phyloP scores from a whole-genome alignment of 2,329 filamentous ascomycete species.

The Exophiala sp. region DNA sequence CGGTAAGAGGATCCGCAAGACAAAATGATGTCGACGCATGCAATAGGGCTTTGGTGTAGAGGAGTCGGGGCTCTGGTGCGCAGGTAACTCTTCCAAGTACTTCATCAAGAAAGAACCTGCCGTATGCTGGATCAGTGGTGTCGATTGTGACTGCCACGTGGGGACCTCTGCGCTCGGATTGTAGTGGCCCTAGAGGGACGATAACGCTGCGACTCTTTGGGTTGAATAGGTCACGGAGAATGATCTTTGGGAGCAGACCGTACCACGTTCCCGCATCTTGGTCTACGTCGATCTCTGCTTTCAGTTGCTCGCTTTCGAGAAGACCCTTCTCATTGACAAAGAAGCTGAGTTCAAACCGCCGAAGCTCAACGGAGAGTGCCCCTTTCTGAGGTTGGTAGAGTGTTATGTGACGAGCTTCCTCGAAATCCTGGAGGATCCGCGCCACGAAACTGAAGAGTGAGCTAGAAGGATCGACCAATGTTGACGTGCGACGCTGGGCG shows the following conservation, averaged over 20 bases:
- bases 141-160: conserved; percentile 40
- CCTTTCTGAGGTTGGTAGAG: conserved; percentile 44
- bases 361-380: conserved; percentile 48
- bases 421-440: conserved; percentile 51
- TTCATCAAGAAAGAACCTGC: conserved; percentile 52
- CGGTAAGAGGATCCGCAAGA: conserved; percentile 36
- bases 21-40: conserved; percentile 60
- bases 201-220: conserved; percentile 49
- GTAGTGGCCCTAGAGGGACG: conserved; percentile 47
- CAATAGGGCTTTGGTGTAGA: conserved; percentile 56
- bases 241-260: conserved; percentile 57
- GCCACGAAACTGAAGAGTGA: conserved; percentile 39
- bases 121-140: conserved; percentile 37
- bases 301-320: conserved; percentile 50
- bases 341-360: conserved; percentile 54
- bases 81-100: conserved; percentile 57
- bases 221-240: conserved; percentile 49
- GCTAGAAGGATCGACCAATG: conserved; percentile 51
- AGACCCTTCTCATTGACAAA: conserved; percentile 42
- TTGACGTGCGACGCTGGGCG: conserved; percentile 30
- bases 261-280: conserved; percentile 62
- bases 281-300: conserved; percentile 51
- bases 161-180: conserved; percentile 31
- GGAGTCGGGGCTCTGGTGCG: conserved; percentile 52
- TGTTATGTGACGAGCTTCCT: conserved; percentile 41